Base-by-base conservation (phyloP, 2,329 filamentous ascomycete genomes). In the Botrytis fragariae region DNA sequence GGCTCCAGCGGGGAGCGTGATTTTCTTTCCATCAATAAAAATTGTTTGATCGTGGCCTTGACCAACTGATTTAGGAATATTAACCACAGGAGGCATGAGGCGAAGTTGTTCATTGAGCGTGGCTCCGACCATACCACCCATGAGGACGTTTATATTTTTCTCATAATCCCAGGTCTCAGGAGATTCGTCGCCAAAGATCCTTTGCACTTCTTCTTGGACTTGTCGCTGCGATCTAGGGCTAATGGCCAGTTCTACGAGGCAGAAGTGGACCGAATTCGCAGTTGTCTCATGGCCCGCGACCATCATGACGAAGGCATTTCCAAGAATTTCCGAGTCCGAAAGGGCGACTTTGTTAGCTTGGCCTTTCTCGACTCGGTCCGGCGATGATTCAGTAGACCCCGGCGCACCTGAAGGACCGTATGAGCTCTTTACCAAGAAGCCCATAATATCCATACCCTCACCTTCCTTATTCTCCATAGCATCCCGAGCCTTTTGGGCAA, bases 231-330 rank as follows among this genome's bases (percentile, higher is more conserved):
- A 87, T 1, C 84, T 82, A 9, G 89, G 89, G 77, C 91, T 87
- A 77, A 89, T 87, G 22, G 92, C 93, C 9, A 95, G 86, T 77
- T 89, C 86, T 51, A 93, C 80, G 6, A 94, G 82, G 3, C 89
- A 86, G 80, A 93, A 94, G 82, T 95, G 91, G 57, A 94, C 84
- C 6, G 88, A 87, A 81, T 93, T 93, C 65, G 92, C 92, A 2
- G 92, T 92, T 1, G 93, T 95, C 82, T 96, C 93, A 81, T 96
- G 92, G 20, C 93, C 93, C 0, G 93, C 93, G 1, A 95, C 85
- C 74, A 88, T 85, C 82, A 90, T 89, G 77, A 91, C 84, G 75
- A 91, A 91, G 32, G 91, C 89, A 79, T 94, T 94, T 69, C 92
- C 91, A 42, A 92, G 83, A 74, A 95, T 91, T 72, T 94, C 91